Evolutionary conservation across 768 basidiomycete genomes (phyloP).

Genomic region (Chalciporus sphaerocephalus): DNA sequence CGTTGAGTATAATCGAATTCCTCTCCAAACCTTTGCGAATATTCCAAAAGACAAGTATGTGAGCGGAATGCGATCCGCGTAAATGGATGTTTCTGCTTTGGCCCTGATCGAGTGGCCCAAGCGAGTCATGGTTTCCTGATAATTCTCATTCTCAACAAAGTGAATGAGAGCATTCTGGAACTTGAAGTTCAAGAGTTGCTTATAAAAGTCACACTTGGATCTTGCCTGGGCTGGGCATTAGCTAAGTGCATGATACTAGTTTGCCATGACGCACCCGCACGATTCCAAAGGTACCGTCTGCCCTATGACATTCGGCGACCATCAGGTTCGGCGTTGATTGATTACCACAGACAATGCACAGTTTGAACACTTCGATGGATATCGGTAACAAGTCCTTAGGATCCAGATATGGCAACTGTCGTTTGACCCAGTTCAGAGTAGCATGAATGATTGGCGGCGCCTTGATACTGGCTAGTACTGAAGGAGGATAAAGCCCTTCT

Average conservation of each 20-base stretch:
- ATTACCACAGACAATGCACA: constrained; percentile 83
- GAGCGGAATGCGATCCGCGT: constrained; percentile 24
- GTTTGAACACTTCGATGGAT: constrained; percentile 72
- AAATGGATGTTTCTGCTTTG: constrained; percentile 45
- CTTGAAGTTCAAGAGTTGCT: constrained; percentile 67
- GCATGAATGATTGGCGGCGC: constrained; percentile 36
- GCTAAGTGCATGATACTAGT: constrained; percentile 1
- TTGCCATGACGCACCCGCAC: constrained; percentile 52
- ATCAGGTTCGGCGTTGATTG: constrained; percentile 77
- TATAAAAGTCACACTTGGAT: constrained; percentile 80
- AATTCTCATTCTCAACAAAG: constrained; percentile 73
- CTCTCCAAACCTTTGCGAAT: constrained; percentile 54
- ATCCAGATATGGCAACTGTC: constrained; percentile 67
- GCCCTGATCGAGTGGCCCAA: constrained; percentile 62
- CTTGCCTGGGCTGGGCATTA: constrained; percentile 50
- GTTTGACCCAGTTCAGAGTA: constrained; percentile 47
- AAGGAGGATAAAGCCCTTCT: constrained; percentile 31
- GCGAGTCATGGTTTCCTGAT: constrained; percentile 58
- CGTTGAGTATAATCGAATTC: constrained; percentile 40
- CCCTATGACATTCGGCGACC: constrained; percentile 75
- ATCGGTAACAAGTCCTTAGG: constrained; percentile 84
- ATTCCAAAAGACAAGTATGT: constrained; percentile 36
- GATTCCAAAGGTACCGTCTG: constrained; percentile 75
- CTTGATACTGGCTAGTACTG: constrained; percentile 26
- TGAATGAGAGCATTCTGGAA: constrained; percentile 63